A percentile compares a stretch with the other conserved stretches of the same genome.
Evolutionary conservation across 148 eudicot genomes (phyloP).

Genomic region (Camellia granthamiana): DNA sequence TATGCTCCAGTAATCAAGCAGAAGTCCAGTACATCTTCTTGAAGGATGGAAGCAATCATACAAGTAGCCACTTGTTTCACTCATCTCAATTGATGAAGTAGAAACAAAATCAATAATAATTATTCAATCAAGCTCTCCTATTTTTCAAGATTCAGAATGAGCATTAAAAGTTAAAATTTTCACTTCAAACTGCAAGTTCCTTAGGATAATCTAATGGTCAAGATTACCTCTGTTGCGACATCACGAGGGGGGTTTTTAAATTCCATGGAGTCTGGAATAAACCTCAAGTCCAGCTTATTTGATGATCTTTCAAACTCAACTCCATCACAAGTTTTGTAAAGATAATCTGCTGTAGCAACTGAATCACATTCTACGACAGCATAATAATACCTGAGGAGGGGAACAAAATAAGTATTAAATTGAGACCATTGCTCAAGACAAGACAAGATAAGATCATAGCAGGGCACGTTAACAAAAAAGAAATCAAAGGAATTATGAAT

Average conservation of each 20-base stretch:
- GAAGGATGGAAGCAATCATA: not conserved
- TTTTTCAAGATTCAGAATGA: not conserved
- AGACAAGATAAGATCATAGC: not conserved
- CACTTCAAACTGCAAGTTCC: not conserved
- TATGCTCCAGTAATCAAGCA: not conserved
- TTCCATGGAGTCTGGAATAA: conserved; percentile 92
- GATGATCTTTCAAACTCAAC: conserved; percentile 91
- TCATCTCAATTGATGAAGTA: not conserved
- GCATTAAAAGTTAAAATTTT: not conserved
- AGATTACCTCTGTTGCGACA: conserved; percentile 77
- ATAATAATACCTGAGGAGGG: conserved; percentile 68
- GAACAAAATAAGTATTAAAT: not conserved
- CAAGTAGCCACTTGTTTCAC: not conserved
- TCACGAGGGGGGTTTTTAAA: conserved; percentile 84
- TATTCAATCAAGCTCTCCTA: not conserved
- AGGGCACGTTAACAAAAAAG: not conserved
- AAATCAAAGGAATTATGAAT: not conserved
- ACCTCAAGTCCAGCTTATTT: conserved; percentile 84
- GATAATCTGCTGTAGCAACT: conserved; percentile 79
- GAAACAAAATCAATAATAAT: not conserved
- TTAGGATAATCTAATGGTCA: not conserved
- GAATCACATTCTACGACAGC: conserved; percentile 96
- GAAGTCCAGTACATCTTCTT: not conserved
- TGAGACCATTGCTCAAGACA: not conserved
- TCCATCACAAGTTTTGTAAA: conserved; percentile 87